Percentiles rank a stretch among this genome's conserved stretches.
Conservation (phyloP, 495 filamentous ascomycete species). For the Penicillium egyptiacum region DNA sequence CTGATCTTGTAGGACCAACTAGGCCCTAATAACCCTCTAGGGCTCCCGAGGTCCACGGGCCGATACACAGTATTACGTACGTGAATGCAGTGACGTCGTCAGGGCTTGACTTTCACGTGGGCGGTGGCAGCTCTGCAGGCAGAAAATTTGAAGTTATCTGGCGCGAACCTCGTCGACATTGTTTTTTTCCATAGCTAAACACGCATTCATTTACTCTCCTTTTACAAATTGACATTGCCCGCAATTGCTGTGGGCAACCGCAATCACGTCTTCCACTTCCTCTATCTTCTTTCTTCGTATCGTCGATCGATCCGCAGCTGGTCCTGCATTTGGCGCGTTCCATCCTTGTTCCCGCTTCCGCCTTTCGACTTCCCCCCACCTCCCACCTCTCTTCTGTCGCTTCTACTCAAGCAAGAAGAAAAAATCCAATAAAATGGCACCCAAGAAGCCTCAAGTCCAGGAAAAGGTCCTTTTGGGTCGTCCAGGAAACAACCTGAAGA, state of each 20-base stretch:
- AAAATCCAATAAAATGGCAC: constrained; percentile 53
- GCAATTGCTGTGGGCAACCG: constrained; percentile 34
- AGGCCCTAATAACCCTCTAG: neutral
- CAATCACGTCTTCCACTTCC: constrained; percentile 40
- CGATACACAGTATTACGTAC: neutral
- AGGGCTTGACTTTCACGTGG: constrained; percentile 31
- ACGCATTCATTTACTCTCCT: constrained; percentile 16
- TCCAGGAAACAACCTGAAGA: constrained; percentile 98
- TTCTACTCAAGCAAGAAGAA: constrained; percentile 49
- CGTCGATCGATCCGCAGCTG: constrained; percentile 50
- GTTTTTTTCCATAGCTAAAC: neutral
- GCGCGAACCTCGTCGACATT: constrained; percentile 5
- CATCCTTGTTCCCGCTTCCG: constrained; percentile 31
- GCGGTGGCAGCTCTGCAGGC: constrained; percentile 24
- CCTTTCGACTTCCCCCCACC: constrained; percentile 32
- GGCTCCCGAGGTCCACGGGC: too few species aligned
- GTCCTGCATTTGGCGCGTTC: constrained; percentile 46
- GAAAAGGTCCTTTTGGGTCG: constrained; percentile 73
- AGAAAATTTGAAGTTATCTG: constrained; percentile 32
- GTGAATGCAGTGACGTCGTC: constrained; percentile 3
- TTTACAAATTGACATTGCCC: constrained; percentile 25
- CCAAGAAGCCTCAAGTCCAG: constrained; percentile 55
- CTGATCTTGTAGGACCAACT: neutral
- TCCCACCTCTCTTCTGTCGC: constrained; percentile 38
- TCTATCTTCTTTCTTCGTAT: constrained; percentile 35